These are phyloP conservation scores for Brasenia schreberi DNA, from an alignment of 164 flowering plant species.

Conservation along the genomic window DNA sequence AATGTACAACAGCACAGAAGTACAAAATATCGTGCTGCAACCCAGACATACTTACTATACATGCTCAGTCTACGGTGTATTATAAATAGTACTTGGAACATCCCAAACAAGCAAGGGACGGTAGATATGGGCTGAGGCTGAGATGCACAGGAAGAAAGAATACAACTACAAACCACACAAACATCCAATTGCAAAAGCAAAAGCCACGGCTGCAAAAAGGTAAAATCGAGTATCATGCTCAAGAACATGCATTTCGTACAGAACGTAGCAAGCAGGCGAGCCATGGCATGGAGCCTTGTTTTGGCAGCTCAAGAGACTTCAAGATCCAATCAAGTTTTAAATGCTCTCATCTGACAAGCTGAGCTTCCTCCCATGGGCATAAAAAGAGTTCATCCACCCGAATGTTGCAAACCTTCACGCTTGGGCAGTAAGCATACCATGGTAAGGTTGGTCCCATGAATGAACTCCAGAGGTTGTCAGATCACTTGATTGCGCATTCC, in stretches of 20 bases:
- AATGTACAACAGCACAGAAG: not conserved
- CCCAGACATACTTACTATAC: not conserved
- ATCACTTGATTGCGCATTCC: not conserved
- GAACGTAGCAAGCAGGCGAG: not conserved
- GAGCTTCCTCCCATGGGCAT: not conserved
- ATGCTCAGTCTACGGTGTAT: not conserved
- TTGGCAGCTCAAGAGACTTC: not conserved
- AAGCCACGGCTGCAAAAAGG: not conserved
- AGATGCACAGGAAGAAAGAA: constrained; percentile 1
- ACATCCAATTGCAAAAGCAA: not conserved
- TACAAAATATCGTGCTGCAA: not conserved
- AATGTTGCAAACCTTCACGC: not conserved
- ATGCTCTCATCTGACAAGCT: not conserved
- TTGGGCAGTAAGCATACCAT: not conserved
- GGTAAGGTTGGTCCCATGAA: not conserved
- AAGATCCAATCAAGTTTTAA: not conserved
- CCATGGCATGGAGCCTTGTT: not conserved
- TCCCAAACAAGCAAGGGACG: not conserved
- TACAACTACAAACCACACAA: not conserved
- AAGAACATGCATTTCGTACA: not conserved
- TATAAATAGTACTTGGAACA: not conserved
- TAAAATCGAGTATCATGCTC: not conserved
- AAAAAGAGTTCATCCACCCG: not conserved
- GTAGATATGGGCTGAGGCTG: not conserved
- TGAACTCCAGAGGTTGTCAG: not conserved